These are phyloP conservation scores for Lactarius sp. DNA, from an alignment of 768 basidiomycete species.

Conservation along the genomic window DNA sequence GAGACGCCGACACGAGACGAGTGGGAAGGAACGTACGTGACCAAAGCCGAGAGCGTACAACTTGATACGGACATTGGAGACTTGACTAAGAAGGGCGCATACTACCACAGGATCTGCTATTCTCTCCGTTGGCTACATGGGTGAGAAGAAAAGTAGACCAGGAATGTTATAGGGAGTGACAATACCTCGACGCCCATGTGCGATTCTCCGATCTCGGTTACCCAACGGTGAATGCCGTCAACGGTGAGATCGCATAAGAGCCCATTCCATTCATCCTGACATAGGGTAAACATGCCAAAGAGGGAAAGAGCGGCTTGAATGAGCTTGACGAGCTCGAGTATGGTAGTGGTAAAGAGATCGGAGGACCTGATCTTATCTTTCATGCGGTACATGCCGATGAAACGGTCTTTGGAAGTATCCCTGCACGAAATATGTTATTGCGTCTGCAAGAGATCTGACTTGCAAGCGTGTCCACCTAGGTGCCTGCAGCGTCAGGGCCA, in stretches of 20 bases:
- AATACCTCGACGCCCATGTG: constrained; percentile 58
- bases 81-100: constrained; percentile 63
- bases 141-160: neutral
- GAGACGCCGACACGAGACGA: neutral
- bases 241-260: constrained; percentile 75
- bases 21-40: constrained; percentile 32
- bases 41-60: constrained; percentile 51
- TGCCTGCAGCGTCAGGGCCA: constrained; percentile 71
- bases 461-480: constrained; percentile 46
- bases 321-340: constrained; percentile 72
- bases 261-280: constrained; percentile 46
- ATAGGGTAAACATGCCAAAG: constrained; percentile 58
- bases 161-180: neutral
- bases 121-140: constrained; percentile 57
- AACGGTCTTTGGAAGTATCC: constrained; percentile 76
- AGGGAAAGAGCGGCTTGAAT: constrained; percentile 66
- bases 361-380: constrained; percentile 36
- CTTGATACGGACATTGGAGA: constrained; percentile 65
- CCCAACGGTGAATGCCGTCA: constrained; percentile 66
- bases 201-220: constrained; percentile 56
- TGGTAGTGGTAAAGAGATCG: constrained; percentile 54
- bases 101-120: constrained; percentile 70
- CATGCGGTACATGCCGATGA: constrained; percentile 65
- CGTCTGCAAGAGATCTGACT: constrained; percentile 2
- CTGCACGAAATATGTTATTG: constrained; percentile 34